Base-by-base conservation (phyloP, 495 filamentous ascomycete genomes). In the Trypethelium eluteriae region DNA sequence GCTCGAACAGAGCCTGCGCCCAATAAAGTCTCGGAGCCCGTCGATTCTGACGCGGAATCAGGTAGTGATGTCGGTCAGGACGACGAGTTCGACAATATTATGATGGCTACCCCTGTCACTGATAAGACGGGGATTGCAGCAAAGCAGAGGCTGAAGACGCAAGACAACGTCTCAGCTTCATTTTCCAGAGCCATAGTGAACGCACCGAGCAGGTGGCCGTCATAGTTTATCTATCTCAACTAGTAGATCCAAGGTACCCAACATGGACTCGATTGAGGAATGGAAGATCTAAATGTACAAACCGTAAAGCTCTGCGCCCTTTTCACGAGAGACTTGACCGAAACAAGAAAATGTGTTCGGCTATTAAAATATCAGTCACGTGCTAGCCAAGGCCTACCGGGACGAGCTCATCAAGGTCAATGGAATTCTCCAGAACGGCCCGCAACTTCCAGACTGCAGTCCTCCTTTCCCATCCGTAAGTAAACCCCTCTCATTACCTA, bases 21-120 rank as follows among this genome's bases (percentile, higher is more conserved):
- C 3, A 59, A 7, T 7, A 3, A 59, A 14, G 7, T 7, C 18
- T 59, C 32, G 32, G 53, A 56, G 7, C 16, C 38, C 2, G 82
- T 84, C 38, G 88, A 93, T 64, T 86, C 86, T 1, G 89, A 92
- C 68, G 83, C 83, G 39, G 88, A 91, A 70, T 86, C 90, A 14
- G 75, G 71, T 4, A 70, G 70, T 9, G 76, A 77, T 12, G 47
- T 73, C 34, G 70, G 69, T 36, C 66, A 63, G 11, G 72, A 78
- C 53, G 77, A 77, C 41, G 76, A 79, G 25, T 96, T 97, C 71
- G 93, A 96, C 70, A 89, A 88, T 68, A 96, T 97, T 74, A 96
- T 96, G 75, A 83, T 91, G 67, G 93, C 94, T 2, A 91, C 89
- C 2, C 90, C 89, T 0, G 82, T 92, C 25, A 96, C 91, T 2